phyloP scores from a whole-genome alignment of 768 basidiomycete species.

The Solioccasus polychromus region DNA sequence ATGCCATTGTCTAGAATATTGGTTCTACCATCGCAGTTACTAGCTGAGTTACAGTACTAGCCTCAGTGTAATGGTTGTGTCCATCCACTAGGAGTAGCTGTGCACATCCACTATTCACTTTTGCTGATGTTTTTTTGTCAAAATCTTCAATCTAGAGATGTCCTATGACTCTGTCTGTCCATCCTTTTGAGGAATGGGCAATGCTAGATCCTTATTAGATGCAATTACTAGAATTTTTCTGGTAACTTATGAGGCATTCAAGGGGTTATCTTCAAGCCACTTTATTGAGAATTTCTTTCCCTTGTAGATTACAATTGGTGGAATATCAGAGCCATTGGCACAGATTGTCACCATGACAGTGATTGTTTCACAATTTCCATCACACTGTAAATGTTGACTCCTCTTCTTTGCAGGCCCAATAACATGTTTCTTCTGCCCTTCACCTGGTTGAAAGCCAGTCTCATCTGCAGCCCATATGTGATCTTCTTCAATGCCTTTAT shows the following conservation, averaged over 20 bases:
- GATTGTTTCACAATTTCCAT: slow-evolving; percentile 20
- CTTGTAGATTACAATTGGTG: slow-evolving; percentile 35
- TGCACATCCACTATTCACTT: slow-evolving; percentile 27
- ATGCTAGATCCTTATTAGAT: slow-evolving; percentile 1
- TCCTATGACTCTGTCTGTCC: slow-evolving; percentile 30
- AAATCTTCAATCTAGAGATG: too few species aligned
- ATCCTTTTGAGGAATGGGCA: slow-evolving; percentile 20
- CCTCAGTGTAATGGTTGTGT: slow-evolving; percentile 39
- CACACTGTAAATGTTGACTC: not conserved
- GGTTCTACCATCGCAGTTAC: too few species aligned
- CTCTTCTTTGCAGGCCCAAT: slow-evolving; percentile 1
- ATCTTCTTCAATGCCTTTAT: slow-evolving; percentile 2
- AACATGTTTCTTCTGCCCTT: slow-evolving; percentile 4
- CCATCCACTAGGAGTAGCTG: slow-evolving; percentile 43
- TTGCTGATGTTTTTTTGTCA: slow-evolving; percentile 30
- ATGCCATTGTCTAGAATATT: too few species aligned
- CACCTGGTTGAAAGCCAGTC: slow-evolving; percentile 9
- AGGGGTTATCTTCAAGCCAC: slow-evolving; percentile 19
- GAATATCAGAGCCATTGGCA: slow-evolving; percentile 36
- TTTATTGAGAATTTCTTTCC: slow-evolving; percentile 21
- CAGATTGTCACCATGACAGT: slow-evolving; percentile 38
- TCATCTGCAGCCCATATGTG: slow-evolving; percentile 16
- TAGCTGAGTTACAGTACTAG: too few species aligned
- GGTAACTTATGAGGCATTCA: too few species aligned
- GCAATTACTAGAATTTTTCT: too few species aligned